Evolutionary conservation across 768 basidiomycete species (phyloP), one percentile per base, ranked within the genome.

Genomic region (Gymnopilus dilepis): DNA sequence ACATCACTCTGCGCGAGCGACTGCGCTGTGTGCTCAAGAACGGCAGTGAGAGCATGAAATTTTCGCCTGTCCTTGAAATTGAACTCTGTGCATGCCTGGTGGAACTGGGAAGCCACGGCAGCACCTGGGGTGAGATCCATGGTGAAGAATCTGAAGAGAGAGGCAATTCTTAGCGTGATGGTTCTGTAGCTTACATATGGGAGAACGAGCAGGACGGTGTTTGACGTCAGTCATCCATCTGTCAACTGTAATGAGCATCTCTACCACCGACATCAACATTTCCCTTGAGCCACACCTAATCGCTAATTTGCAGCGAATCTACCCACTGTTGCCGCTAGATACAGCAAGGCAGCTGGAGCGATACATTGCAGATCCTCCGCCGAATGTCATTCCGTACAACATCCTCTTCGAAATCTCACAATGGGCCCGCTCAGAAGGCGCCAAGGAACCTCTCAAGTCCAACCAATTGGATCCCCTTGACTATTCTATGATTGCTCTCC

Each of bases 401-500:
- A 71, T 87, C 42, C 79, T 94, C 41, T 77, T 75, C 8, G 73
- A 80, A 30, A 77, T 91, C 50, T 91, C 92, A 0, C 78, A 78
- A 72, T 94, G 92, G 92, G 74, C 88, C 15, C 85, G 86, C 43
- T 82, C 89, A 28, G 66, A 76, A 4, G 73, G 75, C 47, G 90
- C 86, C 6, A 69, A 65, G 34, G 63, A 69, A 12, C 66, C 71
- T 51, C 77, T 85, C 54, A 67, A 71, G 34, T 75, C 76, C 47
- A 68, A 74, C 51, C 74, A 78, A 1, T 76, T 92, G 48, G 74
- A 86, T 59, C 76, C 85, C 4, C 74, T 76, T 21, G 77, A 82
- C 13, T 94, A 91, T 70, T 76, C 81, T 6, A 92, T 92, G 86
- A 76, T 92, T 38, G 77, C 91, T 19, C 78, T 95, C 34, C 84